Percentiles rank a stretch among this genome's conserved stretches.
phyloP scores from a whole-genome alignment of 2,329 filamentous ascomycete species.

The Leptosphaerulina australis region DNA sequence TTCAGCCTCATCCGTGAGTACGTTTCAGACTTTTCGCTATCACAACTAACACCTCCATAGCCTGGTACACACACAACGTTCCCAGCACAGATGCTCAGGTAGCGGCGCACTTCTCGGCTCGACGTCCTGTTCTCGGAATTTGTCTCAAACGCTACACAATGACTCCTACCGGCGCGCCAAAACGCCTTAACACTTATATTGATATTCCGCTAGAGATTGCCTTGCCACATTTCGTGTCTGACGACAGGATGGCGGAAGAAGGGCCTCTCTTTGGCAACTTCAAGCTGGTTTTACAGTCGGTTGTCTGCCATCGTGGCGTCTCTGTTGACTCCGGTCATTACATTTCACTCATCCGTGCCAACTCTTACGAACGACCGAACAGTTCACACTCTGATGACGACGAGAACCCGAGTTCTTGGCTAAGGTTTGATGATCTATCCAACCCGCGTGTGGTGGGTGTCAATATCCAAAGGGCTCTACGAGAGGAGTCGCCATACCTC shows the following conservation, averaged over 20 bases:
- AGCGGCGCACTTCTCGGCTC: conserved; percentile 82
- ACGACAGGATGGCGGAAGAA: conserved; percentile 71
- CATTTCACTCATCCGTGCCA: conserved; percentile 79
- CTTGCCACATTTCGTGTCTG: conserved; percentile 87
- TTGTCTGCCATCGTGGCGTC: conserved; percentile 88
- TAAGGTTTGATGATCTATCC: conserved; percentile 89
- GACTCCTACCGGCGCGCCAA: conserved; percentile 69
- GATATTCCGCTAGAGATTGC: conserved; percentile 88
- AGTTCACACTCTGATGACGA: conserved; percentile 49
- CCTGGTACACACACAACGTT: conserved; percentile 80
- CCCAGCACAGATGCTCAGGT: conserved; percentile 76
- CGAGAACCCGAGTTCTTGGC: conserved; percentile 65
- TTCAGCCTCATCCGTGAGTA: conserved; percentile 86
- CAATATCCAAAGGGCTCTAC: conserved; percentile 77
- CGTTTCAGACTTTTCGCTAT: background rate
- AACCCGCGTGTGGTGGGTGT: conserved; percentile 74
- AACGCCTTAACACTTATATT: conserved; percentile 78
- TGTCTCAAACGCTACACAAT: conserved; percentile 90
- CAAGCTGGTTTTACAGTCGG: conserved; percentile 87
- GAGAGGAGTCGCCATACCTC: conserved; percentile 89
- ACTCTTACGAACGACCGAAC: conserved; percentile 51
- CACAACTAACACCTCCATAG: conserved; percentile 53
- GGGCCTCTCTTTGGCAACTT: conserved; percentile 82
- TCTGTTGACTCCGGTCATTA: conserved; percentile 92
- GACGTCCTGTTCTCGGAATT: conserved; percentile 85